Evolutionary conservation across 2,329 filamentous ascomycete species (phyloP), one percentile per base, ranked within the genome.

Genomic region (Samsoniella hepiali): DNA sequence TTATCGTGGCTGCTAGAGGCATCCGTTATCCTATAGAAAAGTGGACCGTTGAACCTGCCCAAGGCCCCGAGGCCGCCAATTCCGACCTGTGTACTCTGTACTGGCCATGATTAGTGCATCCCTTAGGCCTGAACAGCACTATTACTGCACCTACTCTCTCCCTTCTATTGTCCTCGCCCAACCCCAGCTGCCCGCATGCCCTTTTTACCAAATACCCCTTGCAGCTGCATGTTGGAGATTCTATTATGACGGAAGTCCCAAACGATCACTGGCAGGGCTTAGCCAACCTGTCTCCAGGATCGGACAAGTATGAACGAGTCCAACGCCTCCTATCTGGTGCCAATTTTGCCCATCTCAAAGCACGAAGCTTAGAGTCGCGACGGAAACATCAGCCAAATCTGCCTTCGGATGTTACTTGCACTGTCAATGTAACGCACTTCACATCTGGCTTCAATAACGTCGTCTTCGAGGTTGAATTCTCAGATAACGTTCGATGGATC

Each of bases 401-500:
- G 29, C 27, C 47, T 9, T 32, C 6, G 29, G 15, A 32, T 7
- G 15, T 51, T 32, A 3, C 10, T 2, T 51, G 47, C 15, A 66
- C 45, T 45, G 42, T 68, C 31, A 63, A 67, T 29, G 47, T 62
- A 40, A 65, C 45, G 29, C 65, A 61, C 17, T 68, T 69, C 38
- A 17, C 64, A 56, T 65, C 58, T 62, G 69, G 70, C 38, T 69
- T 68, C 54, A 65, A 71, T n/a, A 70, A 72, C 44, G 34, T 71
- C 10, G 66, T 71, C 38, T 36, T 73, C 13, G 67, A 72, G 59
- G 34, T 72, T 62, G 63, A 60, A 47, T 73, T 73, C 51, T 70
- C 71, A 29, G 70, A 73, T 58, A 58, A 67, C 38, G 64, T 70
- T 15, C 68, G 62, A 63, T 72, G 68, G 69, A 62, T 72, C 44